Percentiles rank a stretch among this genome's conserved stretches.
phyloP scores from a whole-genome alignment of 2,329 filamentous ascomycete species.

The Leptodontidium sp. region DNA sequence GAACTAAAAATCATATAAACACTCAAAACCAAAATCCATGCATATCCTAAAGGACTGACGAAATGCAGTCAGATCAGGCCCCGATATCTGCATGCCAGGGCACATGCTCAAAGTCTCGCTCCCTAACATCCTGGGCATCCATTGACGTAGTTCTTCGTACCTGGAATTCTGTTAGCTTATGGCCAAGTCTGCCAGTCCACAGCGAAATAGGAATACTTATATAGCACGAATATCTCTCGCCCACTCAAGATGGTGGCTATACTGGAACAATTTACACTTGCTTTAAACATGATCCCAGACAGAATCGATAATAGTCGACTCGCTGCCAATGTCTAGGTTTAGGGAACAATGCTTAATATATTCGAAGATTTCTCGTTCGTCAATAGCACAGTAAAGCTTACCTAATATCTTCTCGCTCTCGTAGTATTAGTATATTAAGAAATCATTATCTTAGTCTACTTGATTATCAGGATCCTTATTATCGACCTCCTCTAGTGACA shows the following conservation, averaged over 20 bases:
- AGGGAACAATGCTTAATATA: conserved; percentile 41
- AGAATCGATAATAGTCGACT: conserved; percentile 38
- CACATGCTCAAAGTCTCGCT: no score
- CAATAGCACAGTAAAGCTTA: conserved; percentile 73
- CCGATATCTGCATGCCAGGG: no score
- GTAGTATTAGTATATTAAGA: conserved; percentile 66
- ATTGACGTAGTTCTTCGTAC: conserved; percentile 54
- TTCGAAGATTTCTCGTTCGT: conserved; percentile 71
- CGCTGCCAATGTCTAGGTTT: conserved; percentile 23
- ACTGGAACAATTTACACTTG: conserved; percentile 47
- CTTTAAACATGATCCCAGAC: conserved; percentile 52
- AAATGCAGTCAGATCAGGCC: no score
- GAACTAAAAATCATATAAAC: no score
- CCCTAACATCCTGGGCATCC: no score
- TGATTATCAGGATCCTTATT: conserved; percentile 42
- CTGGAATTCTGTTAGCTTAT: conserved; percentile 40
- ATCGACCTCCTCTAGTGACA: conserved; percentile 35
- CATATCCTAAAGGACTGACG: no score
- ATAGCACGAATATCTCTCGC: conserved; percentile 53
- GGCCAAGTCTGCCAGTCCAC: background rate
- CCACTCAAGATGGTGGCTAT: conserved; percentile 49
- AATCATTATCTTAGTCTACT: conserved; percentile 57
- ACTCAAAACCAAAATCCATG: no score
- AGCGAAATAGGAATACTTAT: conserved; percentile 48
- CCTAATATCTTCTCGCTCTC: conserved; percentile 74